Evolutionary conservation across 257 asterid genomes (phyloP).

Genomic region (Oldenlandia corymbosa): DNA sequence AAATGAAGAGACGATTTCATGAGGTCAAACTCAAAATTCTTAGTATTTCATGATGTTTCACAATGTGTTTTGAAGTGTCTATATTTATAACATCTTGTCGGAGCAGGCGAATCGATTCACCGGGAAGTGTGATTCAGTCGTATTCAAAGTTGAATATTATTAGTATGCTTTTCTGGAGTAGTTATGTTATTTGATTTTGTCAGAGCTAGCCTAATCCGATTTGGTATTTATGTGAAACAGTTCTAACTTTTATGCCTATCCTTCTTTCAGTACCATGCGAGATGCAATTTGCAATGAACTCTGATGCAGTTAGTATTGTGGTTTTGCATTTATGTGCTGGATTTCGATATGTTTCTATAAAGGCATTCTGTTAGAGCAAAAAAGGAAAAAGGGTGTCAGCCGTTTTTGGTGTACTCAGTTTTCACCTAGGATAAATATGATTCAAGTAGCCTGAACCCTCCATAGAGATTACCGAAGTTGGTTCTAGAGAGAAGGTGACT

Average conservation of each 20-base stretch:
- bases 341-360: background rate
- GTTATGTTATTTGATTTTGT: too few relatives aligned
- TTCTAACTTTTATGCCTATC: too few relatives aligned
- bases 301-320: background rate
- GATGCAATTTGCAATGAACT: background rate
- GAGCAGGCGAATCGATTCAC: too few relatives aligned
- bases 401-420: background rate
- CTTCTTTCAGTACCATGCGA: too few relatives aligned
- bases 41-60: background rate
- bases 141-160: too few relatives aligned
- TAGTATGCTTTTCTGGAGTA: too few relatives aligned
- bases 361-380: background rate
- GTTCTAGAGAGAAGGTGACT: background rate
- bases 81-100: background rate
- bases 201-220: too few relatives aligned
- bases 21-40: background rate
- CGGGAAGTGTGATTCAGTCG: too few relatives aligned
- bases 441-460: background rate
- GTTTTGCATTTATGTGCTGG: background rate
- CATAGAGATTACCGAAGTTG: background rate
- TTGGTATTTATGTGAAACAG: too few relatives aligned
- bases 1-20: background rate
- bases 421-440: background rate
- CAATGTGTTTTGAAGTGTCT: background rate
- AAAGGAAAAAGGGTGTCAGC: background rate